Base-by-base conservation (phyloP, 495 filamentous ascomycete genomes). In the Podospora appendiculata region DNA sequence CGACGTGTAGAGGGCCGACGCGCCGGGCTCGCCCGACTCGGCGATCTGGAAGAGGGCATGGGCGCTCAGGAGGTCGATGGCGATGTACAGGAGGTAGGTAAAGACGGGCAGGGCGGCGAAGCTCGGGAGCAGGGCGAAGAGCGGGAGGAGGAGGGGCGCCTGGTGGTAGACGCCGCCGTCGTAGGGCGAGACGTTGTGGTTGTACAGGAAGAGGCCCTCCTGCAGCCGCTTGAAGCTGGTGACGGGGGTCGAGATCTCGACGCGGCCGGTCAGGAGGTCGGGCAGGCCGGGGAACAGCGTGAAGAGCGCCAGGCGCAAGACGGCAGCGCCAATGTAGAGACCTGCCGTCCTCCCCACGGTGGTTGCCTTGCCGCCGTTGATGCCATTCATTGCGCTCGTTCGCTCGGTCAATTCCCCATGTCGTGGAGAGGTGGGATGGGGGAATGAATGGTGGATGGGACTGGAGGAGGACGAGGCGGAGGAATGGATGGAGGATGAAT, bases 121-220 rank as follows among this genome's bases (percentile, higher is more conserved):
- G 61, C 82, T 79, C 39, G 91, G 90, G 47, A 97, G 80, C 36
- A 95, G 76, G 14, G 89, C 85, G 74, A 97, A 95, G 49, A 97
- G 78, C 39, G 92, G 87, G 41, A 98, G 84, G 10, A 97, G 79
- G 32, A 98, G 78, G 10, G 93, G 93, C 25, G 93, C 93, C 82
- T 98, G 93, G 73, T 98, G 90, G 70, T 89, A 98, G 66, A 97
- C 89, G 53, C 93, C 93, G 51, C 93, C 93, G 68, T 98, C 91
- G 69, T 97, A 98, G 0, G 93, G 93, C 46, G 90, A 96, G 25
- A 96, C 88, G 77, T 95, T 93, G 60, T 91, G 89, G 48, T 85
- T 91, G 62, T 97, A 96, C 4, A 98, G 82, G 63, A 95, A 97
- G 44, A 98, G 75, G 32, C 93, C 93, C 73, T 98, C 93, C 71